These are phyloP conservation scores for Teratosphaeria epicoccoides DNA, from an alignment of 2,329 filamentous ascomycete genomes.

Conservation along the genomic window DNA sequence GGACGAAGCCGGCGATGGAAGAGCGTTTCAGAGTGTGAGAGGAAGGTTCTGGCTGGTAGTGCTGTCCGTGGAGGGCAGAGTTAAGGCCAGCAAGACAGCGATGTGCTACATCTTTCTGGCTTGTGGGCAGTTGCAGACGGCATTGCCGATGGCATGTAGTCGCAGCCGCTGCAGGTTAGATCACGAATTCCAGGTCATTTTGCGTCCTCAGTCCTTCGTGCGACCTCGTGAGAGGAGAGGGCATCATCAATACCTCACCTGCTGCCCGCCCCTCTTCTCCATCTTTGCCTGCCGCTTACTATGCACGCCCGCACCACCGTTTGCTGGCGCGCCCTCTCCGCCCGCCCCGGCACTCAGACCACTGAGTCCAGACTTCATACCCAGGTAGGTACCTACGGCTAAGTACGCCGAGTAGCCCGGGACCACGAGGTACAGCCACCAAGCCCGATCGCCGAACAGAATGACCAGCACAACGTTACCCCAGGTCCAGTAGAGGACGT, in stretches of 20 bases:
- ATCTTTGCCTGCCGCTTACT: constrained; percentile 43
- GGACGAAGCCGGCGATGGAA: background rate
- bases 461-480: constrained; percentile 60
- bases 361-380: constrained; percentile 32
- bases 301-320: constrained; percentile 15
- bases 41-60: background rate
- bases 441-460: constrained; percentile 70
- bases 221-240: background rate
- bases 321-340: constrained; percentile 13
- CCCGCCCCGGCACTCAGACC: constrained; percentile 31
- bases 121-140: too few relatives aligned
- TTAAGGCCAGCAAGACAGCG: background rate
- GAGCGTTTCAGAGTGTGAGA: background rate
- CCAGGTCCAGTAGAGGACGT: constrained; percentile 92
- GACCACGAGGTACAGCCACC: constrained; percentile 50
- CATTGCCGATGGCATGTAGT: too few relatives aligned
- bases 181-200: background rate
- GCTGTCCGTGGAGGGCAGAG: background rate
- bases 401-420: constrained; percentile 36
- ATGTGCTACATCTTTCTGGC: too few relatives aligned
- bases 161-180: too few relatives aligned
- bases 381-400: constrained; percentile 37
- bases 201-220: background rate
- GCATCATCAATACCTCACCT: constrained; percentile 35
- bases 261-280: constrained; percentile 43